Conservation (phyloP, 495 filamentous ascomycete genomes). For the Penicillium dipodomyicola region DNA sequence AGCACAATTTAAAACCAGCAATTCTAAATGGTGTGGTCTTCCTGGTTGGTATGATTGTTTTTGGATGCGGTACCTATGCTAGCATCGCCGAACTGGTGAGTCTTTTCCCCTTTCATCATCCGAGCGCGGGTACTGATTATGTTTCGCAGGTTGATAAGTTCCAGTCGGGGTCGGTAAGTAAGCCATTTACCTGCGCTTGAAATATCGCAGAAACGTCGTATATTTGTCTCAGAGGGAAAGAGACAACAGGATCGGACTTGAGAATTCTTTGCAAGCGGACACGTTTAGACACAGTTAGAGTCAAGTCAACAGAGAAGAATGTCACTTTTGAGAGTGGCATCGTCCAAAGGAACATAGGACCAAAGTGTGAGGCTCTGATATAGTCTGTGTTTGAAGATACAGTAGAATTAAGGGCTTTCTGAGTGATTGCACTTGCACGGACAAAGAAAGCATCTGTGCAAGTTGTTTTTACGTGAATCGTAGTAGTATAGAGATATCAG, state of each 20-base stretch:
- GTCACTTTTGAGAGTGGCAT: background rate
- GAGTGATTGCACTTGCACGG: background rate
- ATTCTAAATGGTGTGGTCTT: slow-evolving; percentile 13
- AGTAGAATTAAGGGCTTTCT: background rate
- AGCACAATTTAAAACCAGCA: slow-evolving; percentile 14
- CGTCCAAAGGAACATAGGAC: too few species aligned
- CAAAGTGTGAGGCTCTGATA: background rate
- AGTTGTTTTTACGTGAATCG: background rate
- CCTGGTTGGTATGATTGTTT: slow-evolving; percentile 39
- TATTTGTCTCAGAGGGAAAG: background rate
- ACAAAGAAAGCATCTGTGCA: background rate
- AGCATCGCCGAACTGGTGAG: slow-evolving; percentile 35
- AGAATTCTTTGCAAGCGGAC: background rate
- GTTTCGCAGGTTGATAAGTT: background rate
- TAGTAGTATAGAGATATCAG: background rate
- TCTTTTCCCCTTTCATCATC: background rate
- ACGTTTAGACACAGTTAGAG: too few species aligned
- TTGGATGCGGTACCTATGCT: slow-evolving; percentile 54
- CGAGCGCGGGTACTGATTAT: background rate
- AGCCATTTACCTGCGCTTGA: slow-evolving; percentile 10
- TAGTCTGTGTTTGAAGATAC: background rate
- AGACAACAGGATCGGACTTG: background rate
- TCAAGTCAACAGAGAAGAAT: too few species aligned
- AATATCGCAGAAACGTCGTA: background rate
- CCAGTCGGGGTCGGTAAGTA: slow-evolving; percentile 4